Conservation (phyloP, 192 early-diverging fungal species). For the Entomortierella beljakovae region DNA sequence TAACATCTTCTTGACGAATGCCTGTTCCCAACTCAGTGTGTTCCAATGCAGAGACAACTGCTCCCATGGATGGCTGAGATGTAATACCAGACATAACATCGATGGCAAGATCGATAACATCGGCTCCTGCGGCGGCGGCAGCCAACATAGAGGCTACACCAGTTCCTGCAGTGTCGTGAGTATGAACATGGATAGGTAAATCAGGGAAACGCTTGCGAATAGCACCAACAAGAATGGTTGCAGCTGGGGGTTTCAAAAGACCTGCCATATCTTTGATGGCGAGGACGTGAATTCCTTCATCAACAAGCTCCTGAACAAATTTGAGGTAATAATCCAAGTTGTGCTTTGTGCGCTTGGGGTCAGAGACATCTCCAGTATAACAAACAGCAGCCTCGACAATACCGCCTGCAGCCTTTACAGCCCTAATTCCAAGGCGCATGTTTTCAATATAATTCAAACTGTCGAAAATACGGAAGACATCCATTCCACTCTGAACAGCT, state of each 20-base stretch:
- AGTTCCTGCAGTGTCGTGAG: constrained; percentile 97
- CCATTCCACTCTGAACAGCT: constrained; percentile 89
- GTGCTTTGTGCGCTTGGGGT: constrained; percentile 86
- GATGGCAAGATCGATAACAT: constrained; percentile 93
- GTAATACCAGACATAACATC: constrained; percentile 96
- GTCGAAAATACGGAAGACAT: constrained; percentile 98
- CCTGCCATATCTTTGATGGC: constrained; percentile 98
- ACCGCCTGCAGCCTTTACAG: constrained; percentile 93
- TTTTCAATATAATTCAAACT: constrained; percentile 98
- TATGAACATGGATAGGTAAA: constrained; percentile 95
- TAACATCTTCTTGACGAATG: constrained; percentile 81
- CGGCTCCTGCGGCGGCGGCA: constrained; percentile 90
- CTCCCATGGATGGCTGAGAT: constrained; percentile 98
- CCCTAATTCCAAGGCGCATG: constrained; percentile 93
- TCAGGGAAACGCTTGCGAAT: constrained; percentile 89
- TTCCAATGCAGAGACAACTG: constrained; percentile 87
- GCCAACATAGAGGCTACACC: constrained; percentile 97
- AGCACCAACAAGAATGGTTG: constrained; percentile 86
- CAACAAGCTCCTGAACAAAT: constrained; percentile 88
- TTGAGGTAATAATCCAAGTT: constrained; percentile 94
- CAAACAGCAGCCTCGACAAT: constrained; percentile 92
- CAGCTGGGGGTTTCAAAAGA: constrained; percentile 91
- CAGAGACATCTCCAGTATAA: constrained; percentile 95
- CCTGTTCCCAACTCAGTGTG: constrained; percentile 87
- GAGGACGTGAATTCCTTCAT: constrained; percentile 92